Evolutionary conservation across 805 yeast genomes (phyloP), one percentile per base, ranked within the genome.

Genomic region (Vanderwaltozyma verrucispora): DNA sequence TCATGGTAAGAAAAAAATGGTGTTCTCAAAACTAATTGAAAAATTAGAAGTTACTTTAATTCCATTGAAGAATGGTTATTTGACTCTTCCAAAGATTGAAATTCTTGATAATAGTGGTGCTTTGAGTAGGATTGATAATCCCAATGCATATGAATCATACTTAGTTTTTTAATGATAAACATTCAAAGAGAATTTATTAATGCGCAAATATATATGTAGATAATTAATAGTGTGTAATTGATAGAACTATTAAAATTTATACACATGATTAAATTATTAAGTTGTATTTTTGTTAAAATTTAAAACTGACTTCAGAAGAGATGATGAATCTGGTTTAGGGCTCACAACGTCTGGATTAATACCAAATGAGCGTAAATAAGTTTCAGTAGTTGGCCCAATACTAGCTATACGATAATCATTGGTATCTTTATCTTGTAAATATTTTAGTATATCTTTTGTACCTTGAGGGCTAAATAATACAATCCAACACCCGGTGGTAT

Each of bases 381-480:
- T 67, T 38, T 80, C 75, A 0, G 97, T 89, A 0, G 96, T 89
- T 2, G 96, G 96, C 0, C 97, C 97, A 40, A 89, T 89, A 3
- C 88, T 77, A 0, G 94, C 96, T 13, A 86, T 62, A n/a, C 32
- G 23, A 5, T 32, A 34, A 33, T 66, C 69, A 31, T 65, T 56
- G 1, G 46, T 39, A 3, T 40, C 32, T 0, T 35, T 11, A 10
- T 28, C 30, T 34, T 52, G 54, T n/a, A 74, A 39, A 42, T 68
- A 67, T 9, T 69, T 59, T 4, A 83, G 72, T 11, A 87, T 77
- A 1, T 59, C 65, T 21, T 70, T 72, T 0, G 94, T 80, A 0
- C 95, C 95, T 48, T 92, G 94, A 0, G 96, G 94, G 44, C 96
- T 84, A 59, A 88, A 89, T 42, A 89, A 80, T 0, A 88, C 80